Conservation (phyloP, 345 rosid species). For the Salix udensis region DNA sequence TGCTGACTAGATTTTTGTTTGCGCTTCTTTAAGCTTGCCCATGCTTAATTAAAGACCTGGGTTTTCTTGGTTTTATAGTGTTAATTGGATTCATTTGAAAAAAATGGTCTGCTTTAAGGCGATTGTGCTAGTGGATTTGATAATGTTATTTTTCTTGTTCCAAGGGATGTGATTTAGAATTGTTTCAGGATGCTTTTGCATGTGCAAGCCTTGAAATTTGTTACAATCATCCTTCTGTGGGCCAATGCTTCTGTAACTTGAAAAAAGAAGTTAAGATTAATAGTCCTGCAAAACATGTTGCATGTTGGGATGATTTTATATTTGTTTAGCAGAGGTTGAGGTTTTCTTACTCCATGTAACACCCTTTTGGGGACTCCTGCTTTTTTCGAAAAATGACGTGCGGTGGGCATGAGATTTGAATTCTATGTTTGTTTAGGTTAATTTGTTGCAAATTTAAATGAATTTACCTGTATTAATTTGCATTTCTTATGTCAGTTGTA, state of each 20-base stretch:
- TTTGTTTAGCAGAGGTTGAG: neutral
- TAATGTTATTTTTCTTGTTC: no score
- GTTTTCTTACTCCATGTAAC: neutral
- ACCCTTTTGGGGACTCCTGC: neutral
- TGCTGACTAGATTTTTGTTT: neutral
- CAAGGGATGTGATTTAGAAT: no score
- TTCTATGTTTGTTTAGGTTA: neutral
- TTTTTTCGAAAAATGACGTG: neutral
- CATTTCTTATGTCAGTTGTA: slow-evolving; percentile 30
- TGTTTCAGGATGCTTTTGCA: no score
- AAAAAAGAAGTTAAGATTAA: neutral
- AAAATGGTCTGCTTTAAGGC: no score
- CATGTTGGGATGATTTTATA: no score
- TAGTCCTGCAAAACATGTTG: neutral
- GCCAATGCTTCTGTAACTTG: neutral
- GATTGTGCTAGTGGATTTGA: no score
- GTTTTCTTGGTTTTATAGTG: neutral
- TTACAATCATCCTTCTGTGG: neutral
- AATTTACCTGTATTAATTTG: neutral
- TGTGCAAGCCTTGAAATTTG: no score
- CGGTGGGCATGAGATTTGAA: neutral
- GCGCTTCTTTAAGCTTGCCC: neutral
- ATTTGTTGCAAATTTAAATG: neutral
- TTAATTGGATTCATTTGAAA: no score
- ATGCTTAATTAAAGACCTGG: neutral